Evolutionary conservation across 2,329 filamentous ascomycete genomes (phyloP), one percentile per base, ranked within the genome.

Genomic region (Ascochyta lentis): DNA sequence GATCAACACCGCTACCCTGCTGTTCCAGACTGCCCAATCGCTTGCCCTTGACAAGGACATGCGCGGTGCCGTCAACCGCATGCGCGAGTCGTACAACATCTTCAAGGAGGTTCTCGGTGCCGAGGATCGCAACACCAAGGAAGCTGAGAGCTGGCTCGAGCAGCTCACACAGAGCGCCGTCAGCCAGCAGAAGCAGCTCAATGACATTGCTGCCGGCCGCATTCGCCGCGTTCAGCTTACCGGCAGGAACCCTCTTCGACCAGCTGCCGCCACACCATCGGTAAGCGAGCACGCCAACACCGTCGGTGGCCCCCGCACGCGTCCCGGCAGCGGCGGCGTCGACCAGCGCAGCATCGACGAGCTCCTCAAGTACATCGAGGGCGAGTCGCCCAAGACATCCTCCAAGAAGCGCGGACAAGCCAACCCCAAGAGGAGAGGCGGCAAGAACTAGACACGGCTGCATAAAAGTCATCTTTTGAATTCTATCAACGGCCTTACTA

Each of bases 1-100:
- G 12, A 88, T 98, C 78, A 96, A 96, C 79, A 92, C 92, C 1
- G 95, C 95, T 26, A 98, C 94, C 1, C 86, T 99, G 16, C 86
- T 96, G 45, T 99, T 98, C 88, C 95, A 99, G 82, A 87, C 98
- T 51, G 93, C 95, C 0, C 95, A 99, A 76, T 92, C 94, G 16
- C 84, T 99, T 42, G 95, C 95, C 15, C 83, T 99, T n/a, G 95
- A 99, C 76, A 90, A 94, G 67, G 93, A 99, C 76, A 89, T 92
- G 67, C 96, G 96, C 81, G 89, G 84, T 43, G 93, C 95, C 13
- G 93, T 99, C 53, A 87, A 86, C 73, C 89, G 90, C 74, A 99
- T 99, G 95, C 90, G 92, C 58, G 93, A 97, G 76, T 95, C 92
- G 41, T 97, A 93, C 81, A 96, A 90, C 78, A 96, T 97, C 74